phyloP scores from a whole-genome alignment of 2,329 filamentous ascomycete species.

The Myriosclerotinia curreyana region DNA sequence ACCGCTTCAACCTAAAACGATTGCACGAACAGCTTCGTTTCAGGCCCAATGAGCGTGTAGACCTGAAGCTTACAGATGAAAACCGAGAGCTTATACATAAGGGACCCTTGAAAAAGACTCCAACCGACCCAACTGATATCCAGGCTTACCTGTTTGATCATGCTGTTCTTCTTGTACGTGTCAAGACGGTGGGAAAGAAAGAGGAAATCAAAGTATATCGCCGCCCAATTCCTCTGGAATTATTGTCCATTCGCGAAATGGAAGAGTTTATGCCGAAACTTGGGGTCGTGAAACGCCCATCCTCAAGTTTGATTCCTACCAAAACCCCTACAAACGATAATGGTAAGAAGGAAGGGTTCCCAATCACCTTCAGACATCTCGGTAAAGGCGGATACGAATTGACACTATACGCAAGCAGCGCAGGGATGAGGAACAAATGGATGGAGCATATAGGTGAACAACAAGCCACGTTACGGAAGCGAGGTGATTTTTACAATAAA shows the following conservation, averaged over 20 bases:
- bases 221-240: constrained; percentile 87
- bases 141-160: constrained; percentile 96
- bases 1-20: constrained; percentile 91
- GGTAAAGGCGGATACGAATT: constrained; percentile 94
- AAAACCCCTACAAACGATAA: constrained; percentile 51
- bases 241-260: constrained; percentile 94
- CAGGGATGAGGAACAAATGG: constrained; percentile 89
- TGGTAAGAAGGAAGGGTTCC: constrained; percentile 75
- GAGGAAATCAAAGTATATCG: constrained; percentile 95
- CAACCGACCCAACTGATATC: constrained; percentile 84
- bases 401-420: constrained; percentile 82
- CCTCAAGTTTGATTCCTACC: constrained; percentile 74
- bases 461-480: constrained; percentile 80
- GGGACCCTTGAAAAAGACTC: constrained; percentile 86
- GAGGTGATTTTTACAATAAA: constrained; percentile 87
- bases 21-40: constrained; percentile 91
- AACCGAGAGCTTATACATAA: constrained; percentile 92
- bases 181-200: constrained; percentile 87
- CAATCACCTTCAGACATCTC: constrained; percentile 93
- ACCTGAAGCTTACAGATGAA: constrained; percentile 91
- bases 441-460: constrained; percentile 92
- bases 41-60: constrained; percentile 83
- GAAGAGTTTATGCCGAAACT: constrained; percentile 84
- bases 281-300: constrained; percentile 79
- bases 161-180: constrained; percentile 83